Percentiles rank a stretch among this genome's conserved stretches.
phyloP scores from a whole-genome alignment of 2,329 filamentous ascomycete genomes.

The Ceratocystis variospora region DNA sequence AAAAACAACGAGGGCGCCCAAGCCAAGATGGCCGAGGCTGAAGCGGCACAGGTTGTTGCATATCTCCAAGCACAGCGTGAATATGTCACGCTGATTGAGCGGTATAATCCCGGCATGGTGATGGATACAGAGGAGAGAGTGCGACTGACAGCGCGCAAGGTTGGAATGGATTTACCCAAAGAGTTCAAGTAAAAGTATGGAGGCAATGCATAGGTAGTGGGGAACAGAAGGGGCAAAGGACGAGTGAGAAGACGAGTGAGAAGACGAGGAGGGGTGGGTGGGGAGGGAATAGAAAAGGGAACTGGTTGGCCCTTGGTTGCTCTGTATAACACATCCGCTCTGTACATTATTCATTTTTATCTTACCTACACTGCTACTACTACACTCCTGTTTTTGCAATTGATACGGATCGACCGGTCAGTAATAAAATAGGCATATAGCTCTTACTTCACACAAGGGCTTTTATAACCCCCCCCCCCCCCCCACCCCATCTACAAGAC shows the following conservation, averaged over 20 bases:
- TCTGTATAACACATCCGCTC: background rate
- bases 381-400: background rate
- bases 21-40: constrained; percentile 19
- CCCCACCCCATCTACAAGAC: constrained; percentile 26
- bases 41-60: constrained; percentile 60
- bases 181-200: constrained; percentile 32
- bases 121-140: constrained; percentile 79
- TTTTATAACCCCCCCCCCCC: background rate
- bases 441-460: background rate
- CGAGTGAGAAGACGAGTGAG: background rate
- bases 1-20: too few relatives aligned
- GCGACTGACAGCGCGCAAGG: constrained; percentile 66
- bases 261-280: background rate
- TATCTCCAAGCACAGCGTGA: constrained; percentile 77
- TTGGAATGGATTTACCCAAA: constrained; percentile 76
- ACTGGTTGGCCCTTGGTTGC: background rate
- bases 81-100: constrained; percentile 68
- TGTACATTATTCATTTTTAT: background rate
- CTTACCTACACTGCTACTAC: background rate
- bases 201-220: background rate
- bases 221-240: background rate
- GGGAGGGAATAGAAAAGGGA: background rate
- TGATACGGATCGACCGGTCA: background rate
- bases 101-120: constrained; percentile 86
- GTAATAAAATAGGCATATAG: background rate